Conservation (phyloP, 257 asterid species). For the Gentiana straminea region DNA sequence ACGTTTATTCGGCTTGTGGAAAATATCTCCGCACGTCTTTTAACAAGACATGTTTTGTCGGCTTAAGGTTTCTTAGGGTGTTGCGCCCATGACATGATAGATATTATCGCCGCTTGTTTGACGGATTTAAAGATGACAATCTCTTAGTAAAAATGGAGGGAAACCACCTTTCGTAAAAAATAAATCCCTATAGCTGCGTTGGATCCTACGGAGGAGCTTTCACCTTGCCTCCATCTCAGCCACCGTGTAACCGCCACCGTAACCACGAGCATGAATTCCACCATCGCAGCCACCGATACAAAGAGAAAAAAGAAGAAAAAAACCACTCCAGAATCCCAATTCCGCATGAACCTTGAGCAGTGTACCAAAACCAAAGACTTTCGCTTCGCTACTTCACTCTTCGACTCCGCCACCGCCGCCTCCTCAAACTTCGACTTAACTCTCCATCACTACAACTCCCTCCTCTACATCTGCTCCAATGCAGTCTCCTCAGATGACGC, state of each 20-base stretch:
- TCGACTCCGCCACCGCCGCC: slow-evolving; percentile 36
- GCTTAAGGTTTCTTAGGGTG: no score
- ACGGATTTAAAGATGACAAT: no score
- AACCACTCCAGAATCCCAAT: slow-evolving; percentile 59
- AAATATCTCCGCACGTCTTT: no score
- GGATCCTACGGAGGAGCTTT: no score
- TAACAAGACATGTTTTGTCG: no score
- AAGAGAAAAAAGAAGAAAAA: slow-evolving; percentile 46
- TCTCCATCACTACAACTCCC: slow-evolving; percentile 59
- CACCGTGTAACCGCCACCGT: slow-evolving; percentile 9
- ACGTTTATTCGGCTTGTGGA: no score
- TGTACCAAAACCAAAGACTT: slow-evolving; percentile 68
- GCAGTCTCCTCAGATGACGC: slow-evolving; percentile 32
- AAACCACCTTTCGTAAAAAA: no score
- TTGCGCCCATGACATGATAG: no score
- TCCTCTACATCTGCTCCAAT: slow-evolving; percentile 78
- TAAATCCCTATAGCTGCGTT: no score
- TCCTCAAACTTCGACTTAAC: slow-evolving; percentile 30
- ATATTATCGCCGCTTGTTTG: no score
- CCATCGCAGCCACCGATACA: slow-evolving; percentile 14
- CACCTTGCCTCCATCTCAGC: no score
- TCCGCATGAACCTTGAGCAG: slow-evolving; percentile 55
- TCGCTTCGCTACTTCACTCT: slow-evolving; percentile 55
- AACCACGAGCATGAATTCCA: slow-evolving; percentile 39
- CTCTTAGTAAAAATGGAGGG: no score